Conservation (phyloP, 2,329 filamentous ascomycete species). For the Sarocladium oryzae region DNA sequence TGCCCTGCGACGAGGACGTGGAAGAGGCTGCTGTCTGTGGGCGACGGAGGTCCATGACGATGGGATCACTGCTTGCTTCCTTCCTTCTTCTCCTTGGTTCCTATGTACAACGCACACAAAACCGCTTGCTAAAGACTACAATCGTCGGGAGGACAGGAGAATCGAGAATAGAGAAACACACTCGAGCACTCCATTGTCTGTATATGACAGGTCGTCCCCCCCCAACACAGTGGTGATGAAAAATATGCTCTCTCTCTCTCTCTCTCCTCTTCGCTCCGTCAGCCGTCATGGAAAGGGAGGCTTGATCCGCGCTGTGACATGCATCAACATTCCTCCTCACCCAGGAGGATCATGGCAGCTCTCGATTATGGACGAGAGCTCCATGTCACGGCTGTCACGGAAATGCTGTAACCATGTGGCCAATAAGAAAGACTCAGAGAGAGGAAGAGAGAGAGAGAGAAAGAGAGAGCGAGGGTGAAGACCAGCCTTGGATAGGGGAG, state of each 20-base stretch:
- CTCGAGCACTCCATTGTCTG: no score
- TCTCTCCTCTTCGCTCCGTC: not conserved
- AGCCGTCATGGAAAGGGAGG: slow-evolving; percentile 4
- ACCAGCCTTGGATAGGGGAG: not conserved
- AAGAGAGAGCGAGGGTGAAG: not conserved
- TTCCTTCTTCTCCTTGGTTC: not conserved
- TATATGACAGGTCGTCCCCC: no score
- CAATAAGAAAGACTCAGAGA: not conserved
- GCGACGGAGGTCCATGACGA: not conserved
- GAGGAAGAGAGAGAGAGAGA: not conserved
- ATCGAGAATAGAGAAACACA: no score
- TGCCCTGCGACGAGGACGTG: not conserved
- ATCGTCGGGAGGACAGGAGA: no score
- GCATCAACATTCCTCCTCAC: not conserved
- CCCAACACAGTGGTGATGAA: no score
- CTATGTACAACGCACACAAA: not conserved
- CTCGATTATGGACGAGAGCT: not conserved
- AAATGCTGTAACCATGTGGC: not conserved
- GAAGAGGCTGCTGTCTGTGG: not conserved
- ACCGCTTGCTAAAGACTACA: no score
- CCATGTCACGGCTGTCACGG: not conserved
- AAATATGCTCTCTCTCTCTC: not conserved
- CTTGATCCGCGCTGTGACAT: not conserved
- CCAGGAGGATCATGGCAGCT: not conserved
- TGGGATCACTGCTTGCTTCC: not conserved